These are phyloP conservation scores for Cutaneotrichosporon mucoides DNA, from an alignment of 1,284 basidiomycete species.

Conservation along the genomic window DNA sequence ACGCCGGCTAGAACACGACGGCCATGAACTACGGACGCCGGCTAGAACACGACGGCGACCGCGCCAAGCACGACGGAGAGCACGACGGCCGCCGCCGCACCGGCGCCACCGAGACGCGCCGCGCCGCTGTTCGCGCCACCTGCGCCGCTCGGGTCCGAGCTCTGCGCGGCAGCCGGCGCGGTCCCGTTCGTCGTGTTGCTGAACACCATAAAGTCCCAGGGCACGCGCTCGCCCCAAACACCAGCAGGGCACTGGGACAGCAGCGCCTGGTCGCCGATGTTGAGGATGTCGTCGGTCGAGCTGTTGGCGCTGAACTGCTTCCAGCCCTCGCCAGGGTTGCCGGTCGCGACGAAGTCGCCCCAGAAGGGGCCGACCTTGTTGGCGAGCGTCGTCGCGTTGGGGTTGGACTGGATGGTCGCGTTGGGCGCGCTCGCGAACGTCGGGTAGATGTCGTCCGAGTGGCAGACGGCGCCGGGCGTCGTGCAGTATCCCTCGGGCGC, in stretches of 20 bases:
- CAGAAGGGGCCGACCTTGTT: constrained; percentile 26
- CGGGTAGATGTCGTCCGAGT: constrained; percentile 44
- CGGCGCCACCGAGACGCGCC: neutral
- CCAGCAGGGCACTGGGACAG: constrained; percentile 23
- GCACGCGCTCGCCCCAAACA: constrained; percentile 34
- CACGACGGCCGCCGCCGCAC: neutral
- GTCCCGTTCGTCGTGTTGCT: constrained; percentile 2
- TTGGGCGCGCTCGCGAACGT: constrained; percentile 29
- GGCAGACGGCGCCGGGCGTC: constrained; percentile 34
- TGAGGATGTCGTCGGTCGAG: constrained; percentile 10
- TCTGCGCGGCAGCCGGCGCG: neutral
- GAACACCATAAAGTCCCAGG: constrained; percentile 42
- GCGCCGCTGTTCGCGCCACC: neutral
- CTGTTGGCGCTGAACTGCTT: constrained; percentile 12
- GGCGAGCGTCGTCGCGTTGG: neutral
- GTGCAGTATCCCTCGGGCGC: constrained; percentile 49
- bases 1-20: too few relatives aligned
- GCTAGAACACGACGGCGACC: neutral
- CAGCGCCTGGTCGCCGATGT: constrained; percentile 20
- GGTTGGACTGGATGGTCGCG: neutral
- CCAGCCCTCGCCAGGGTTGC: constrained; percentile 24
- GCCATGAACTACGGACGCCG: too few relatives aligned
- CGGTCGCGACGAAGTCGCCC: constrained; percentile 34
- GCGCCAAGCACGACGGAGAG: neutral
- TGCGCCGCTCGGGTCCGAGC: neutral